Evolutionary conservation across 2,329 filamentous ascomycete genomes (phyloP).

Genomic region (Elsinoe ampelina): DNA sequence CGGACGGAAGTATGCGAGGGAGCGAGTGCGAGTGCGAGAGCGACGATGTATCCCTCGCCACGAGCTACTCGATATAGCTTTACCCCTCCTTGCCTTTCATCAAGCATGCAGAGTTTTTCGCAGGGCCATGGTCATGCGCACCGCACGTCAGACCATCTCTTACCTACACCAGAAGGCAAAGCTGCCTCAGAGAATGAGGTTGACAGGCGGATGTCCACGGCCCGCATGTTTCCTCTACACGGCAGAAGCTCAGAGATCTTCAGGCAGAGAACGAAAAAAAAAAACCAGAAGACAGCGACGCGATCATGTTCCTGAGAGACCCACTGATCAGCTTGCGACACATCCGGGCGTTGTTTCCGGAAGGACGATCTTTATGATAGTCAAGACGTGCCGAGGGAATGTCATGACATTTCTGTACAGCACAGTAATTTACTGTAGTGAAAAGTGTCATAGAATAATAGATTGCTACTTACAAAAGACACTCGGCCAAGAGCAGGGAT

Average conservation of each 20-base stretch:
- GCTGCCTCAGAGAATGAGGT: no score
- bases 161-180: background rate
- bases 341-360: background rate
- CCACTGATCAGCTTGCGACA: background rate
- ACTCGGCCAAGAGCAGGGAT: background rate
- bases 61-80: no score
- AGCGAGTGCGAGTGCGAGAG: background rate
- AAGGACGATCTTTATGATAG: background rate
- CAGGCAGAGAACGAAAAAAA: background rate
- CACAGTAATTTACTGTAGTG: no score
- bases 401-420: background rate
- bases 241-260: background rate
- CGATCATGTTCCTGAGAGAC: conserved; percentile 3
- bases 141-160: background rate
- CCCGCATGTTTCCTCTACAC: background rate
- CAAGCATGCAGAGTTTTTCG: no score
- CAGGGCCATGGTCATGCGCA: background rate
- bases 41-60: no score
- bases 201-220: background rate
- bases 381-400: background rate
- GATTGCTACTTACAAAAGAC: background rate
- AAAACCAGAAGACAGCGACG: background rate
- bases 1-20: background rate
- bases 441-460: background rate
- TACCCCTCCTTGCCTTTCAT: no score